phyloP scores from a whole-genome alignment of 345 rosid genomes.

The Geranium rotundifolium region DNA sequence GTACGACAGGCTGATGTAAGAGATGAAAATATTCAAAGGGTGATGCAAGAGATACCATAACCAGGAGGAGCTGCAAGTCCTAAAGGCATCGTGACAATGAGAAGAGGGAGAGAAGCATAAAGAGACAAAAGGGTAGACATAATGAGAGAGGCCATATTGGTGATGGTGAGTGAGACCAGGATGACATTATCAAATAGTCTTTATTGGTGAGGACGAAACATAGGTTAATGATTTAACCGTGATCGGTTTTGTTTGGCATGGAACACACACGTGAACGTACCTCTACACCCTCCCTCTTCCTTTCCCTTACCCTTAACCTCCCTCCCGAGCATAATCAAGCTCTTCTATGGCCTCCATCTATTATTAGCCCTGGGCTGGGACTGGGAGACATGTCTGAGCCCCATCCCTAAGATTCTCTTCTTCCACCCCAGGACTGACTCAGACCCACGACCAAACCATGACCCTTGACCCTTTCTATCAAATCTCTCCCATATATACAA shows the following conservation, averaged over 20 bases:
- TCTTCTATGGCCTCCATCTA: conserved; percentile 11
- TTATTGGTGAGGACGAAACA: conserved; percentile 16
- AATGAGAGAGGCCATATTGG: not conserved
- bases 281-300: not conserved
- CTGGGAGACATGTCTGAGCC: not conserved
- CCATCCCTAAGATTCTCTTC: not conserved
- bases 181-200: not conserved
- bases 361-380: conserved; percentile 12
- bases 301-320: too few relatives aligned
- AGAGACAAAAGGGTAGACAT: too few relatives aligned
- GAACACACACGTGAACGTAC: conserved; percentile 16
- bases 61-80: not conserved
- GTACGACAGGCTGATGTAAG: too few relatives aligned
- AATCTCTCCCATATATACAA: not conserved
- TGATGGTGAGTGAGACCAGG: not conserved
- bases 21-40: not conserved
- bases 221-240: conserved; percentile 8
- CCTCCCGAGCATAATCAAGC: not conserved
- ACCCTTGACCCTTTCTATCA: conserved; percentile 3
- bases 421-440: not conserved
- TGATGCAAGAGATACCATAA: not conserved
- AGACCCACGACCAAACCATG: conserved; percentile 1
- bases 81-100: not conserved
- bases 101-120: not conserved
- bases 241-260: conserved; percentile 18